Base-by-base conservation (phyloP, 2,329 filamentous ascomycete genomes). In the Penicillium sp. region DNA sequence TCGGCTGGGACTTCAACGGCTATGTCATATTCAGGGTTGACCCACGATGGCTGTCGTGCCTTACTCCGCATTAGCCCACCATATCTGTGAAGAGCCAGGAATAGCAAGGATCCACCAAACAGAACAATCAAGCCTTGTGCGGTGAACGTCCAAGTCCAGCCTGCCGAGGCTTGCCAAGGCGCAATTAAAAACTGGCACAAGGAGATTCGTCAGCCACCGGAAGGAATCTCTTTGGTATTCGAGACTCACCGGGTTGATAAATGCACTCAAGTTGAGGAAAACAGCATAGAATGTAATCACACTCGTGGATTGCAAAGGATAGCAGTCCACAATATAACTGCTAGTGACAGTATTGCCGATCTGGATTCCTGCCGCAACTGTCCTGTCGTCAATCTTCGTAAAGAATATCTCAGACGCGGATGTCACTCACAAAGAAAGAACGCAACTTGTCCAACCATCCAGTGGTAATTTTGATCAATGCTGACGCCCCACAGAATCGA, bases 391-490 rank as follows among this genome's bases (percentile, higher is more conserved):
- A 64, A 34, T 37, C 11, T 12, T 7, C 14, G 4, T 8, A 31
- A 22, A 8, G 14, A 2, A 6, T 3, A 10, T 11, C 15, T 10
- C 11, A 15, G 37, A 34, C 43, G 5, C 39, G 31, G 22, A 43
- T 22, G 20, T n/a, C 5, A 72, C 78, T 72, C 72, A 83, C 81
- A 84, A 1, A 86, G 67, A 61, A 83, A 83, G 61, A 86, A 82
- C 0, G 81, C 82, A 3, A 85, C 71, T 60, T 86, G 83, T 1
- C 83, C 84, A 0, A 84, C 79, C 38, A 84, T 82, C 82, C 83
- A 86, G 69, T 86, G 83, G 65, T 82, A 84, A 0, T 68, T 68
- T 42, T 74, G 76, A 59, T 85, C 83, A 14, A 86, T 73, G 54
- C 81, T 84, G 43, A 86, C 67, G 0, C 84, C 84, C 84, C 84